phyloP scores from a whole-genome alignment of 768 basidiomycete species.

The Boletales sp. region DNA sequence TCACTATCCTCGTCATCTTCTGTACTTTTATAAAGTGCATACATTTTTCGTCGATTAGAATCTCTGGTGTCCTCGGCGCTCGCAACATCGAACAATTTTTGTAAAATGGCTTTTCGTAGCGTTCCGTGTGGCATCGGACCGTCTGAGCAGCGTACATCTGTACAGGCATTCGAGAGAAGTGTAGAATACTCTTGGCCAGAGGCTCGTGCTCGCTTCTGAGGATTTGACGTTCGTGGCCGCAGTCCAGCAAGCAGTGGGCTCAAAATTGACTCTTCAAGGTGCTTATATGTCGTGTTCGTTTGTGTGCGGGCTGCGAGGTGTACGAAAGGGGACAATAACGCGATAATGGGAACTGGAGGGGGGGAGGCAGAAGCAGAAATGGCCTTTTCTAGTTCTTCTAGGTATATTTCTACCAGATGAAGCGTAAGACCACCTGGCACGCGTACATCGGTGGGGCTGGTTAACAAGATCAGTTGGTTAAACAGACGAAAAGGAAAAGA shows the following conservation, averaged over 20 bases:
- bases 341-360: conserved; percentile 46
- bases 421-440: conserved; percentile 78
- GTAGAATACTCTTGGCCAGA: conserved; percentile 35
- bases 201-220: conserved; percentile 44
- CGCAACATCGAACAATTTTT: conserved; percentile 68
- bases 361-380: conserved; percentile 30
- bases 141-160: conserved; percentile 38
- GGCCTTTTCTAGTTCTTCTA: conserved; percentile 83
- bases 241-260: conserved; percentile 65
- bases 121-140: conserved; percentile 30
- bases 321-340: conserved; percentile 68
- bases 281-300: conserved; percentile 63
- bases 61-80: conserved; percentile 72
- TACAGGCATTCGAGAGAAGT: conserved; percentile 53
- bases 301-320: conserved; percentile 65
- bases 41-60: conserved; percentile 78
- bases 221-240: conserved; percentile 34
- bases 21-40: conserved; percentile 70
- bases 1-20: conserved; percentile 41
- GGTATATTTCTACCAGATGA: conserved; percentile 86
- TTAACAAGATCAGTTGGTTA: conserved; percentile 1
- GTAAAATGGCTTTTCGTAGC: conserved; percentile 56
- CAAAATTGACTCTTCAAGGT: conserved; percentile 65
- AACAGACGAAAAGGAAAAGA: neutral
- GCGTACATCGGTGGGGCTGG: conserved; percentile 64